Base-by-base conservation (phyloP, 1,284 basidiomycete genomes). In the Trichosporon coremiiforme region DNA sequence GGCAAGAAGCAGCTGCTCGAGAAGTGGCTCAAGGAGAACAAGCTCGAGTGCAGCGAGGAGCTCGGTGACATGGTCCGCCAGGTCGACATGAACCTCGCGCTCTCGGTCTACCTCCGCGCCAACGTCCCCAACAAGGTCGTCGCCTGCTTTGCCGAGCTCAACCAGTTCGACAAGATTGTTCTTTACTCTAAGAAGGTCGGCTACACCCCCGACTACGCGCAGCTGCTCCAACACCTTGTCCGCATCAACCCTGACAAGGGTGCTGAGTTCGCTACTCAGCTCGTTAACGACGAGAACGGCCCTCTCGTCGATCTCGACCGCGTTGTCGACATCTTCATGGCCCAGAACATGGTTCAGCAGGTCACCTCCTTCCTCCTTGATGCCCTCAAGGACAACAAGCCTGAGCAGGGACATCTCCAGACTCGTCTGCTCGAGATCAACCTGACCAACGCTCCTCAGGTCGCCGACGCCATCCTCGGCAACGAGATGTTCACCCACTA, bases 21-120 rank as follows among this genome's bases (percentile, higher is more conserved):
- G 86, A 99, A 99, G 82, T 99, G 97, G 97, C 86, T 99, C 75
- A 99, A 99, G 86, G 97, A 99, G 87, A 98, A 98, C 86, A 99
- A 99, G 92, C 90, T 99, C 74, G 96, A 97, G 73, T 99, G 97
- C 86, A 94, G 91, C 79, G 97, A 99, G 85, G 96, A 99, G 84
- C 90, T 99, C 20, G 97, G 97, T 71, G 97, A 99, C 83, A 93
- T 99, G 74, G 97, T 98, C 68, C 91, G 97, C 66, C 68, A 74
- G 50, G 85, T 91, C 64, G 97, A 99, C 84, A 95, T 99, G 92
- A 98, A 94, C 6, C 89, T 99, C 70, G 97, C 97, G n/a, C 88
- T 99, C 66, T 97, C 95, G 75, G 95, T 99, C 71, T 99, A 99
- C 84, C 90, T 99, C 36, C 91, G 97, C 69, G 97, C 97, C 71